These are phyloP conservation scores for Trapa bicornis DNA, from an alignment of 345 rosid genomes.

Conservation along the genomic window DNA sequence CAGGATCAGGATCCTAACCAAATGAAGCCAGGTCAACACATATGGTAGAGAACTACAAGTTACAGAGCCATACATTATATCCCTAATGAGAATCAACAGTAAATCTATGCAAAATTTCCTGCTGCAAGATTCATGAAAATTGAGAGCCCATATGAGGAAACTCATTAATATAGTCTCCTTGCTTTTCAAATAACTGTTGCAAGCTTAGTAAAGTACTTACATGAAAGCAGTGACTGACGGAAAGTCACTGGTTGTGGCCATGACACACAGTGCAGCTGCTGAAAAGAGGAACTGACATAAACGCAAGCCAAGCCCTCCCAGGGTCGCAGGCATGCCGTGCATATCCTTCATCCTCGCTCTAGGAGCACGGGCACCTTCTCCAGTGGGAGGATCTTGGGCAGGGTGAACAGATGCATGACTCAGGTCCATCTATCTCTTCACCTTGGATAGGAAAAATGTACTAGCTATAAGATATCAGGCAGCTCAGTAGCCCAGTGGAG, in stretches of 20 bases:
- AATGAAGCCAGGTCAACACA: neutral
- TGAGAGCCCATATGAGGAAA: neutral
- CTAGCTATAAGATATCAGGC: conserved; percentile 3
- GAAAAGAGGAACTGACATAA: conserved; percentile 51
- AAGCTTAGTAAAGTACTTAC: conserved; percentile 15
- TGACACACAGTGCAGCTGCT: conserved; percentile 41
- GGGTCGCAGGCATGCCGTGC: conserved; percentile 66
- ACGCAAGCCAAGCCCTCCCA: conserved; percentile 51
- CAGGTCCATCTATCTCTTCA: conserved; percentile 52
- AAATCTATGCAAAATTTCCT: neutral
- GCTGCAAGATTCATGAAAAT: neutral
- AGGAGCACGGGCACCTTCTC: conserved; percentile 30
- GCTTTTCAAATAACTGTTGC: neutral
- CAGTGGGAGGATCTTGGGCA: conserved; percentile 49
- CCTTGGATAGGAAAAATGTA: conserved; percentile 23
- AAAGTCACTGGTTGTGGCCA: conserved; percentile 63
- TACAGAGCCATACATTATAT: neutral
- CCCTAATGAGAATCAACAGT: neutral
- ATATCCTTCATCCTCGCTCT: conserved; percentile 58
- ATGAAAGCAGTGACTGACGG: conserved; percentile 64
- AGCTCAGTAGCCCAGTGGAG: neutral
- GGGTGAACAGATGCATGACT: conserved; percentile 79
- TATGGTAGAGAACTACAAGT: neutral
- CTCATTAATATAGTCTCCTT: neutral
- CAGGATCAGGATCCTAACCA: neutral